Evolutionary conservation across 164 flowering plant genomes (phyloP).

Genomic region (Umbellularia californica): DNA sequence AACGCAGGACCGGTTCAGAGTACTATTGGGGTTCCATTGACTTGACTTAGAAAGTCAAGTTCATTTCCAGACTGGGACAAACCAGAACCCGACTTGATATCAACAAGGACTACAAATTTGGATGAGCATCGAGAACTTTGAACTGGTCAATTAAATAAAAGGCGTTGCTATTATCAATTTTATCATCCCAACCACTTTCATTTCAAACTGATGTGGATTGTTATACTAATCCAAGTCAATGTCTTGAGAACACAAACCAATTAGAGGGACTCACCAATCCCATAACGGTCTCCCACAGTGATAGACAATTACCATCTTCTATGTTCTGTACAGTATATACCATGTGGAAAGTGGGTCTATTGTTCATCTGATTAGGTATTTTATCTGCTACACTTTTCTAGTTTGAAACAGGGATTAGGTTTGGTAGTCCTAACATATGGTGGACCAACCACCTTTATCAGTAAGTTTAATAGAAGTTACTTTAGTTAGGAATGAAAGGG

Average conservation of each 20-base stretch:
- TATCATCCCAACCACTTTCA: background rate
- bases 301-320: background rate
- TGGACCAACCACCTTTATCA: background rate
- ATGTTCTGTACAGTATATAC: background rate
- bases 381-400: background rate
- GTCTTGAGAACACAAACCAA: background rate
- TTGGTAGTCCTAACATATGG: background rate
- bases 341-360: background rate
- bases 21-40: too few species aligned
- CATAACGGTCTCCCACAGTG: background rate
- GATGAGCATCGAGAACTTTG: background rate
- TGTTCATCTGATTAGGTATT: background rate
- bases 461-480: background rate
- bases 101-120: background rate
- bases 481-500: too few species aligned
- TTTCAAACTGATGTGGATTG: background rate
- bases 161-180: too few species aligned
- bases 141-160: background rate
- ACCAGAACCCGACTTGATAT: too few species aligned
- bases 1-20: too few species aligned
- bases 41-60: too few species aligned
- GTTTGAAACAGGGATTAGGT: background rate
- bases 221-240: background rate
- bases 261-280: background rate
- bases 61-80: too few species aligned